Evolutionary conservation across 1,139 yeast species (phyloP), one percentile per base, ranked within the genome.

Genomic region (Arxiozyma heterogenica): DNA sequence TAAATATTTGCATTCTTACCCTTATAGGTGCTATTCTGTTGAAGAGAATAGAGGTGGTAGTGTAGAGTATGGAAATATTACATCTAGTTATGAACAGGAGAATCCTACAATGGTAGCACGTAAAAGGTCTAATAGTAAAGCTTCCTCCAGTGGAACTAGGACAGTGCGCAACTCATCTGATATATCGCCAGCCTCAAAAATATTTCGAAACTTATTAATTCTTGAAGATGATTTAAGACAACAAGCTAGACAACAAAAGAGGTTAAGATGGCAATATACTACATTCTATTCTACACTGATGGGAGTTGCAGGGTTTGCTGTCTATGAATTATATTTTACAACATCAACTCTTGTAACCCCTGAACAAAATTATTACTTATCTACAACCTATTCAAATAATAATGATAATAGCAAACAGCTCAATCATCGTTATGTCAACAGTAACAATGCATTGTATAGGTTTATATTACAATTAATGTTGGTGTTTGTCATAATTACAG

Each of bases 201-300:
- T 86, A 23, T 88, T 86, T 64, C 78, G 95, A 52, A 89, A 90
- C 67, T 71, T 93, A 60, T 74, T 93, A 51, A 85, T 91, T 27
- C 68, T 90, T 53, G 98, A 93, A 68, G 96, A 90, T 65, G 84
- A 88, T 56, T 72, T 91, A 53, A 76, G 97, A 46, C 83, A 79
- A 59, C 98, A 91, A 69, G 87, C 85, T 47, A 73, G 77, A n/a
- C 84, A 82, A 55, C 91, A 88, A 64, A 77, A 82, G 56, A 75
- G 79, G 9, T 72, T 89, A 59, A 75, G 95, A 60, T 75, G 88
- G 57, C 86, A 87, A 60, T 89, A 90, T 66, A 75, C 88, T 44
- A 73, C 82, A 6, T 91, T 93, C 66, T 73, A 88, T 57, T 79
- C 85, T 4, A 69, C 76, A 9, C 67, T 85, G 49, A 65, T 70